phyloP scores from a whole-genome alignment of 768 basidiomycete species.

The Pleurotus cornucopiae region DNA sequence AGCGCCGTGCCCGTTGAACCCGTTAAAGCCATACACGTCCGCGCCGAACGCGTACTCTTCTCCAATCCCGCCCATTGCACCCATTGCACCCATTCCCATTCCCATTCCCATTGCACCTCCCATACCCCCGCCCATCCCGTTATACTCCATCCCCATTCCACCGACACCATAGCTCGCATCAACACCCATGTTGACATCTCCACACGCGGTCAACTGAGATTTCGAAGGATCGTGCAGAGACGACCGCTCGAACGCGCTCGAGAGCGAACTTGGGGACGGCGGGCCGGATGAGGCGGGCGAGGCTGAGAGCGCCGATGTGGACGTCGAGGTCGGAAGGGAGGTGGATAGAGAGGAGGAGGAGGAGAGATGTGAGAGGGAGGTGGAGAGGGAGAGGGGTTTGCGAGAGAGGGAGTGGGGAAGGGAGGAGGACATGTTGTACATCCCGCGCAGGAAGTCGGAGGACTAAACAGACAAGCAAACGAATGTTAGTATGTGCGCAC shows the following conservation, averaged over 20 bases:
- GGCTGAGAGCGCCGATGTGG: not conserved
- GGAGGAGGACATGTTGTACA: constrained; percentile 32
- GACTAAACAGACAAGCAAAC: constrained; percentile 27
- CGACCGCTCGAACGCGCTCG: no score
- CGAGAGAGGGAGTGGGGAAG: constrained; percentile 13
- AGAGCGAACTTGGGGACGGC: not conserved
- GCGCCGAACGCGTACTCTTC: not conserved
- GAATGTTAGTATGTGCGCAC: not conserved
- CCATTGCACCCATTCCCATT: no score
- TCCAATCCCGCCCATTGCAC: not conserved
- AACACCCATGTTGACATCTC: not conserved
- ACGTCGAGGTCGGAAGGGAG: constrained; percentile 23
- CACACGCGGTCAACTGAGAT: no score
- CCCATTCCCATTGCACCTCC: not conserved
- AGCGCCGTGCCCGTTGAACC: no score
- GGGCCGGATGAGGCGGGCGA: not conserved
- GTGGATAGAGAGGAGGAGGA: constrained; percentile 49
- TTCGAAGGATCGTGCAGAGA: no score
- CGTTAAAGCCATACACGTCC: not conserved
- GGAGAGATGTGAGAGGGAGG: constrained; percentile 33
- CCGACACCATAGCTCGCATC: not conserved
- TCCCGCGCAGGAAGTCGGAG: constrained; percentile 45
- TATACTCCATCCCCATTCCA: not conserved
- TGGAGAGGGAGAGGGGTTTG: constrained; percentile 44
- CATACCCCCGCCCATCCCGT: not conserved